A percentile compares a stretch with the other conserved stretches of the same genome.
phyloP scores from a whole-genome alignment of 108 stramenopile species.

The Skeletonema grethae region DNA sequence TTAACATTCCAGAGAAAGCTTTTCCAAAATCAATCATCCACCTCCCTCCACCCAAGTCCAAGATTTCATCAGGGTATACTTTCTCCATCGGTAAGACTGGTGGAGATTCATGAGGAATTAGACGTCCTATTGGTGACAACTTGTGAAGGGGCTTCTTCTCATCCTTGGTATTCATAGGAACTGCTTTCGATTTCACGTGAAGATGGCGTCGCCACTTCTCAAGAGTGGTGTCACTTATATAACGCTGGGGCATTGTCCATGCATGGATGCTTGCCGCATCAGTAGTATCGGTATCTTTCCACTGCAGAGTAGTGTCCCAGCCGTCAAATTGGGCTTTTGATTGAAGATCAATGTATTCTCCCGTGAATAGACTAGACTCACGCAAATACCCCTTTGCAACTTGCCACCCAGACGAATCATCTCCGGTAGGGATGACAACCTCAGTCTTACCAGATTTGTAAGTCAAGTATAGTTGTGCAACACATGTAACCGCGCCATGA shows the following conservation, averaged over 20 bases:
- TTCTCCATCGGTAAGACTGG: conserved; percentile 44
- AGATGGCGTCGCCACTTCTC: conserved; percentile 39
- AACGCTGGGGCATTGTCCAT: conserved; percentile 27
- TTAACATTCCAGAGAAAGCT: conserved; percentile 50
- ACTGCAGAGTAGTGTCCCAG: conserved; percentile 41
- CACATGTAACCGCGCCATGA: conserved; percentile 38
- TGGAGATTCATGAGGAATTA: conserved; percentile 41
- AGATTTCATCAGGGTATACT: conserved; percentile 42
- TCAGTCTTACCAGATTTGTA: conserved; percentile 39
- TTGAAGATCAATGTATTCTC: conserved; percentile 50
- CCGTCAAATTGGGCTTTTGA: conserved; percentile 33
- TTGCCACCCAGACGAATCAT: conserved; percentile 36
- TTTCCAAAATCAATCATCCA: conserved; percentile 61
- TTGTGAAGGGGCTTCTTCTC: conserved; percentile 17
- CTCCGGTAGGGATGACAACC: conserved; percentile 41
- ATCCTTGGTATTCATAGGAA: neutral
- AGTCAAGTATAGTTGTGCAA: conserved; percentile 39
- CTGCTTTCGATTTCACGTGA: conserved; percentile 34
- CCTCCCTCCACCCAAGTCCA: conserved; percentile 36
- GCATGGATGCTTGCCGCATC: conserved; percentile 10
- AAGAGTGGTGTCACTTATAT: conserved; percentile 47
- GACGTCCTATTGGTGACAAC: conserved; percentile 41
- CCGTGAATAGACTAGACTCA: conserved; percentile 47
- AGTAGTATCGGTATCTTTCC: conserved; percentile 9
- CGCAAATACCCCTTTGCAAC: conserved; percentile 47